Percentiles rank a stretch among this genome's conserved stretches.
Evolutionary conservation across 2,329 filamentous ascomycete species (phyloP).

Genomic region (Xylaria sp.): DNA sequence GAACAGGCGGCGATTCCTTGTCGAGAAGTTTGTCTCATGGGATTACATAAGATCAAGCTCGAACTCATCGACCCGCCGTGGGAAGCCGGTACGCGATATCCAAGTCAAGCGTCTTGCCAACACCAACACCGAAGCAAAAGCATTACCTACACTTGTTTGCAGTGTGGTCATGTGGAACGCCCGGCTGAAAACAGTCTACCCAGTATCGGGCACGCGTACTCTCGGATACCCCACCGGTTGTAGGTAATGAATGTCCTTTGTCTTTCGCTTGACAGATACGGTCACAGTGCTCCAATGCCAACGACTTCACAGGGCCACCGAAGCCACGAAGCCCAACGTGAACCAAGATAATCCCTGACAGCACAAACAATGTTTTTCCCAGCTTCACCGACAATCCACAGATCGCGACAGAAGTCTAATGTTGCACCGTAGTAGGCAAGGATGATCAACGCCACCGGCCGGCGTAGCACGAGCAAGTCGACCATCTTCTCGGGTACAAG

Average conservation of each 20-base stretch:
- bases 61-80: too few relatives aligned
- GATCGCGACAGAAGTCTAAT: constrained; percentile 7
- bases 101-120: too few relatives aligned
- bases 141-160: too few relatives aligned
- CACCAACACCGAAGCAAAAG: too few relatives aligned
- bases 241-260: too few relatives aligned
- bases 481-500: constrained; percentile 16
- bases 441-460: constrained; percentile 16
- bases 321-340: constrained; percentile 14
- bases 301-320: constrained; percentile 20
- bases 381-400: constrained; percentile 20
- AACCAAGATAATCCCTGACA: constrained; percentile 1
- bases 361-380: constrained; percentile 19
- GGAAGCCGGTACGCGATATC: too few relatives aligned
- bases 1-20: background rate
- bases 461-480: constrained; percentile 23
- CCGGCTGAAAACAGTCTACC: too few relatives aligned
- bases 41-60: too few relatives aligned
- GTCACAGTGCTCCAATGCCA: background rate
- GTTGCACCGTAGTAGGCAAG: constrained; percentile 19
- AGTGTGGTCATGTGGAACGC: too few relatives aligned
- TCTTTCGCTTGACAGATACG: background rate
- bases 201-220: too few relatives aligned
- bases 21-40: constrained; percentile 17
- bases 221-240: too few relatives aligned